Percentiles rank a stretch among this genome's conserved stretches.
Conservation (phyloP, 2,329 filamentous ascomycete species). For the Monosporascus sp. region DNA sequence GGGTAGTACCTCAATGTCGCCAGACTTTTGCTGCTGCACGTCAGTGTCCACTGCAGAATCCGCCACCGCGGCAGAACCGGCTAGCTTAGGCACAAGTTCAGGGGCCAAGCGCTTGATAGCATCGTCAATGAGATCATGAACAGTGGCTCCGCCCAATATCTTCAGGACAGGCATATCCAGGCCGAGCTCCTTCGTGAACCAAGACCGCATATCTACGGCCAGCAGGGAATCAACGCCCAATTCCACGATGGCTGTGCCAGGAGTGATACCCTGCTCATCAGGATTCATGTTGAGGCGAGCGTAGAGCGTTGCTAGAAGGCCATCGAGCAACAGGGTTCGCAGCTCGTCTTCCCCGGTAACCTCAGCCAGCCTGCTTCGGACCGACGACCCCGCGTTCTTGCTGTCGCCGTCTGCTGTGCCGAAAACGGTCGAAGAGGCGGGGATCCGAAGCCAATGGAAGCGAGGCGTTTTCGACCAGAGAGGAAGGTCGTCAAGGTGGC, state of each 20-base stretch:
- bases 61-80: no score
- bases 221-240: conserved; percentile 5
- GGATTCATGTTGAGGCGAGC: conserved; percentile 4
- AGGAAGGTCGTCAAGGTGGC: conserved; percentile 1
- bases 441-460: conserved; percentile 4
- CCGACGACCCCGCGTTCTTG: background rate
- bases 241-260: conserved; percentile 2
- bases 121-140: background rate
- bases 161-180: conserved; percentile 38
- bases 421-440: background rate
- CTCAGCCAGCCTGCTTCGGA: conserved; percentile 1
- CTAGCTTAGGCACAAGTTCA: no score
- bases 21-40: no score
- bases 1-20: no score
- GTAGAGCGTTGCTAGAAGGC: conserved; percentile 6
- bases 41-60: no score
- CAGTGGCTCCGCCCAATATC: background rate
- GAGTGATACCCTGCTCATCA: conserved; percentile 2
- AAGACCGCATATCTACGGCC: conserved; percentile 32
- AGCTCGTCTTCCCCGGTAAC: background rate
- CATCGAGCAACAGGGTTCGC: conserved; percentile 3
- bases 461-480: conserved; percentile 4
- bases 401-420: background rate
- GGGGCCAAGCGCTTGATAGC: no score
- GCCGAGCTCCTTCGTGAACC: conserved; percentile 37